phyloP scores from a whole-genome alignment of 306 rosid genomes.

The Ziziphus jujuba region DNA sequence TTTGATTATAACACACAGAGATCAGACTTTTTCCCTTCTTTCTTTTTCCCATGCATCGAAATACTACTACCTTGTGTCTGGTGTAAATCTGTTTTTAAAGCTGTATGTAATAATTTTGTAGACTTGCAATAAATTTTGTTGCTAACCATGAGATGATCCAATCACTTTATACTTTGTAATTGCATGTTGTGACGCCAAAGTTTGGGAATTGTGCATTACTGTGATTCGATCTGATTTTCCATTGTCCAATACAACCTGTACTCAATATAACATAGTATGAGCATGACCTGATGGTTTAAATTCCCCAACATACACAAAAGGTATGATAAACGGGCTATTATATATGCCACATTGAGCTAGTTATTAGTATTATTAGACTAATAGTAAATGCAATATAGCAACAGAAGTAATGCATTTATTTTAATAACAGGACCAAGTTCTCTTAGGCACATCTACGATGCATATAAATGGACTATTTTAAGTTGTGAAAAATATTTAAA shows the following conservation, averaged over 20 bases:
- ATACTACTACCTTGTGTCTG: not conserved
- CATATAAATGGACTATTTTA: not conserved
- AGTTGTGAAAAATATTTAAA: not conserved
- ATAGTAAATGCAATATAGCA: slow-evolving; percentile 11
- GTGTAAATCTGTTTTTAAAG: not conserved
- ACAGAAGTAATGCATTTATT: slow-evolving; percentile 23
- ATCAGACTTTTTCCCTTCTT: too few species aligned
- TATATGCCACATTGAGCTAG: not conserved
- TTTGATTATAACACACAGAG: too few species aligned
- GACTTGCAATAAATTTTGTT: slow-evolving; percentile 23
- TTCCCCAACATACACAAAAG: not conserved
- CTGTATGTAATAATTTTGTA: not conserved
- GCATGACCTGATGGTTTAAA: not conserved
- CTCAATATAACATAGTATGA: slow-evolving; percentile 1
- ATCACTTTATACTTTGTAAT: slow-evolving; percentile 73
- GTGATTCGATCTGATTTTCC: slow-evolving; percentile 84
- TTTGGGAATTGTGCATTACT: slow-evolving; percentile 39
- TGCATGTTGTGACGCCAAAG: slow-evolving; percentile 66
- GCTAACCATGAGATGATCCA: slow-evolving; percentile 65
- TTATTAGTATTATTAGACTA: not conserved
- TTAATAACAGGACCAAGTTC: not conserved
- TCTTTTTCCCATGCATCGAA: not conserved
- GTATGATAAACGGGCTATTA: not conserved
- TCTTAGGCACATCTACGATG: not conserved
- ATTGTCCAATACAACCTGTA: slow-evolving; percentile 78